Conservation (phyloP, 371 early-diverging fungal species). For the Catenaria anguillulae region DNA sequence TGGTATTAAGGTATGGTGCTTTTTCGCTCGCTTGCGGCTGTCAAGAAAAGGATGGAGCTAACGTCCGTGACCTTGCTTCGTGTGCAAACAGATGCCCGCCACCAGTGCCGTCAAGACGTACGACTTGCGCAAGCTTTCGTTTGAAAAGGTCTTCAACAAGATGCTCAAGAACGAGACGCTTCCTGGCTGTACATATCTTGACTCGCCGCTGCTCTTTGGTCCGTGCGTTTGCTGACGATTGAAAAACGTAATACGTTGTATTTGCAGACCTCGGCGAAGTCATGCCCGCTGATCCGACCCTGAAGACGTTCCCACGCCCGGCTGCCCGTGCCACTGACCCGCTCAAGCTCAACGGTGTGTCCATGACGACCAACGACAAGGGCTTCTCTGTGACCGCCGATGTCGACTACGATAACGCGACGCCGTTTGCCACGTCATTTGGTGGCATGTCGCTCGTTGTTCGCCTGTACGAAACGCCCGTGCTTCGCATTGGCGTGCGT, state of each 20-base stretch:
- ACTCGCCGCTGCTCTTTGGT: not conserved
- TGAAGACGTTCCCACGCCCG: conserved; percentile 1
- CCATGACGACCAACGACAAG: conserved; percentile 6
- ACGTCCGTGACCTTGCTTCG: too few relatives aligned
- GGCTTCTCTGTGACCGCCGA: conserved; percentile 1
- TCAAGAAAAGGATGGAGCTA: too few relatives aligned
- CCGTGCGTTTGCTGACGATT: not conserved
- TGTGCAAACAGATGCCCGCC: too few relatives aligned
- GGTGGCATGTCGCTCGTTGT: not conserved
- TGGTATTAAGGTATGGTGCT: not conserved
- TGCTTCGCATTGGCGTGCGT: not conserved
- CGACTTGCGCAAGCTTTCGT: not conserved
- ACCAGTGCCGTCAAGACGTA: not conserved
- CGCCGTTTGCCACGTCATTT: not conserved
- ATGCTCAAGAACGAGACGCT: not conserved
- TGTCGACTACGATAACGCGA: not conserved
- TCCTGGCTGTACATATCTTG: not conserved
- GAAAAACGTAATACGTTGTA: not conserved
- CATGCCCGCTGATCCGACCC: not conserved
- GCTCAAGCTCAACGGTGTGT: not conserved
- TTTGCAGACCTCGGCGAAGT: not conserved
- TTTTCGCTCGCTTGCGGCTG: too few relatives aligned
- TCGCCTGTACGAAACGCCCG: not conserved
- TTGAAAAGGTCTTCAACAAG: not conserved
- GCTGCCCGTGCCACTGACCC: not conserved